Evolutionary conservation across 805 yeast species (phyloP), one percentile per base, ranked within the genome.

Genomic region (Zygosaccharomyces kombuchaensis): DNA sequence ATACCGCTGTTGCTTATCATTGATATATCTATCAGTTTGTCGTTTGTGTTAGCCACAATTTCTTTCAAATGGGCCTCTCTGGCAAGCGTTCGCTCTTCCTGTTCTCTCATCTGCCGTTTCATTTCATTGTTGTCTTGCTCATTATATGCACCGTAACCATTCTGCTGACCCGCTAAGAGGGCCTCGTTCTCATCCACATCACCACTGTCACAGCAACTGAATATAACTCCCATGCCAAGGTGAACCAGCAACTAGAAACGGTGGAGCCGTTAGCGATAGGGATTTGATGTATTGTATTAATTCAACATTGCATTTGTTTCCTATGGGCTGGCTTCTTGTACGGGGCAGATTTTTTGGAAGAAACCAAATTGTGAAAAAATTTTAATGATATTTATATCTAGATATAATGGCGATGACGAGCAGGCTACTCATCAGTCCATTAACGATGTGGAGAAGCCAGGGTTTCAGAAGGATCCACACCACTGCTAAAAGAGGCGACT

Each of bases 1-100:
- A 64, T 62, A 6, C 66, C 67, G 43, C 67, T 62, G 44, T 63
- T 62, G 40, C 58, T 61, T 19, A 65, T 57, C 69, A 65, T 62
- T 2, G 67, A 63, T n/a, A 65, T 65, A 43, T 65, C 69, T 22
- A 65, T 62, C 22, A 62, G 51, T 38, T 58, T 62, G 44, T 63
- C 69, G 32, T 63, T 65, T 16, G 67, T 62, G 36, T 47, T 58
- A 9, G 60, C 51, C 9, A 65, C 69, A 40, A 65, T 63, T 17
- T 59, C 59, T 23, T 58, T 54, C 34, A 65, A 48, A 38, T 60
- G 58, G 21, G 56, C 52, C 19, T 62, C 67, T 25, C 67, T 50
- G 1, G 51, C 57, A 16, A 54, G 50, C 14, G 52, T 41, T 35
- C 51, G 51, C 31, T 56, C 56, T 35, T 63, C 66, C 26, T 57